Evolutionary conservation across 2,329 filamentous ascomycete genomes (phyloP), one percentile per base, ranked within the genome.

Genomic region (Talaromyces funiculosus): DNA sequence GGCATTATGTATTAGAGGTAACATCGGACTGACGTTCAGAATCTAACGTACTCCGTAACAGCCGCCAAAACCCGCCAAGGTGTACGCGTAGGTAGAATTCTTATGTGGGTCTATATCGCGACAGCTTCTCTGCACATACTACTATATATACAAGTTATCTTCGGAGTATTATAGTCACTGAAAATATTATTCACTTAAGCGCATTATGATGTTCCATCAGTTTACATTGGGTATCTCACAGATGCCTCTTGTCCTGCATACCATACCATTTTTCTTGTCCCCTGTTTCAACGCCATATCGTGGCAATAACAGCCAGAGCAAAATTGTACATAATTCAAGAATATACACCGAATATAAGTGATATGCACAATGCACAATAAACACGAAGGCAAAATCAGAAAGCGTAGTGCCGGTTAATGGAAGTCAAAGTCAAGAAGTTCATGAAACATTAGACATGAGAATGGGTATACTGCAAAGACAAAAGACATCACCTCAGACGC

Each of bases 1-100:
- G 67, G 60, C 68, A 72, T 72, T 47, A 35, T 61, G 54, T 18
- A 22, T n/a, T n/a, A 37, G 49, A 26, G 40, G 31, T 31, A 45
- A 45, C 12, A 42, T n/a, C 42, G 38, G 37, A 38, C 37, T 53
- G 38, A 20, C 31, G 47, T 51, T 38, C 51, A 42, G 43, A 49
- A 51, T 51, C 20, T 33, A 51, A 51, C 9, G 8, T 33, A 12
- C 31, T 10, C 8, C 31, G n/a, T n/a, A n/a, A n/a, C 29, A 33
- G n/a, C 47, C 9, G 45, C 45, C 45, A 20, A 20, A 26, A 31
- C 10, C 45, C 26, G 26, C 45, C 26, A 26, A 47, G 43, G 22
- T 47, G 22, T 26, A 10, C 43, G 12, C 29, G n/a, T 24, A 47
- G n/a, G n/a, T n/a, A n/a, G n/a, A n/a, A n/a, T n/a, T n/a, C 20